A percentile compares a stretch with the other conserved stretches of the same genome.
Evolutionary conservation across 202 grass and related monocot species (phyloP).

Genomic region (Digitaria exilis): DNA sequence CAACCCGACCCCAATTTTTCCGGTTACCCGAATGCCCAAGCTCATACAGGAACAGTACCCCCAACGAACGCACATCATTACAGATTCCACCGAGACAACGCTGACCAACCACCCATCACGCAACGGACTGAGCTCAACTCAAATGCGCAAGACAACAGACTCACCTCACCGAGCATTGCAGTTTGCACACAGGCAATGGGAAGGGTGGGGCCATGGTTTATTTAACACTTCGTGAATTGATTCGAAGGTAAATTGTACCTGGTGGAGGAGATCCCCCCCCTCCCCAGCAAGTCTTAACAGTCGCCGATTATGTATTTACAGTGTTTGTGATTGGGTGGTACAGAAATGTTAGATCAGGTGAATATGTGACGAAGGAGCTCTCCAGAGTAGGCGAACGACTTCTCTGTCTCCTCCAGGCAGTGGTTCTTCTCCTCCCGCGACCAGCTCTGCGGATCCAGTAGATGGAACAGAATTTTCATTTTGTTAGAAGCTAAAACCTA

Average conservation of each 20-base stretch:
- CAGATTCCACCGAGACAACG: too few relatives aligned
- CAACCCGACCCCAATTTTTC: too few relatives aligned
- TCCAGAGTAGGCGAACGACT: conserved; percentile 75
- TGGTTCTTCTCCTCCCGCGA: conserved; percentile 79
- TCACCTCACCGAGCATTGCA: background rate
- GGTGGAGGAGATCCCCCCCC: background rate
- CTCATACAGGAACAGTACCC: too few relatives aligned
- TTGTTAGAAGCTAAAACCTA: background rate
- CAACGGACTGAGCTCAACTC: too few relatives aligned
- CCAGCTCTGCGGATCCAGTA: conserved; percentile 53
- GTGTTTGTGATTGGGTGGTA: background rate
- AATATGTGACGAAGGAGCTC: conserved; percentile 70
- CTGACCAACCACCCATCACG: background rate
- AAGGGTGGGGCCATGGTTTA: background rate
- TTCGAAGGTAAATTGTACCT: background rate
- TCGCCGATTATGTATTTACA: conserved; percentile 48
- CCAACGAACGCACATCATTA: too few relatives aligned
- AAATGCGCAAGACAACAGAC: too few relatives aligned
- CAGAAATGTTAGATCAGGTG: conserved; percentile 36
- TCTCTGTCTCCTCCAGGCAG: conserved; percentile 90
- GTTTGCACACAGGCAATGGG: background rate
- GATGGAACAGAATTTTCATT: background rate
- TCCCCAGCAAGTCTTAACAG: background rate
- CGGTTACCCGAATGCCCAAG: too few relatives aligned
- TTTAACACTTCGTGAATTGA: background rate